Evolutionary conservation across 805 yeast genomes (phyloP).

Genomic region (Vanderwaltozyma tropicalis): DNA sequence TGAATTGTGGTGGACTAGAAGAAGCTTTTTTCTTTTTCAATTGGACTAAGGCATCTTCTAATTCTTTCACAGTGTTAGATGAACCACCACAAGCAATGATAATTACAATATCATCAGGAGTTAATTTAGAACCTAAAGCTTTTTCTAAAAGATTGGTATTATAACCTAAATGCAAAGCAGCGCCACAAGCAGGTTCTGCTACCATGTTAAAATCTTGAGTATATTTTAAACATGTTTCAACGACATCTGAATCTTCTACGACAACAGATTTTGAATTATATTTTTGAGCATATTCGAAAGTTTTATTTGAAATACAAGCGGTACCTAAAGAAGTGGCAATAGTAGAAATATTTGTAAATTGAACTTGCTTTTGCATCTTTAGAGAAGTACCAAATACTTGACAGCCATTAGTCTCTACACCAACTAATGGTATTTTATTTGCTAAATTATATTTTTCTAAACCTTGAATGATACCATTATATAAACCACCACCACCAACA

Average conservation of each 20-base stretch:
- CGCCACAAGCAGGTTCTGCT: constrained; percentile 70
- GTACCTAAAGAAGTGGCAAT: constrained; percentile 60
- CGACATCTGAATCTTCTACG: constrained; percentile 46
- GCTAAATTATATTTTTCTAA: constrained; percentile 28
- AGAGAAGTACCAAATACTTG: constrained; percentile 48
- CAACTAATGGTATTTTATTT: constrained; percentile 33
- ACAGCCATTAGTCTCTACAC: constrained; percentile 54
- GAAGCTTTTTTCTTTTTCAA: background rate
- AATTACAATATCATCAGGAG: constrained; percentile 37
- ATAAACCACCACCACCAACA: constrained; percentile 50
- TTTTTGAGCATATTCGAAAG: constrained; percentile 35
- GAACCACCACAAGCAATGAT: constrained; percentile 53
- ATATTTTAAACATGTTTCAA: constrained; percentile 40
- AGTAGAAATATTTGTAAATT: constrained; percentile 38
- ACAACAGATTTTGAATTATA: constrained; percentile 35
- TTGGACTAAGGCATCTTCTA: constrained; percentile 9
- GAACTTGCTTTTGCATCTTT: constrained; percentile 34
- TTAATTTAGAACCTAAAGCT: constrained; percentile 7
- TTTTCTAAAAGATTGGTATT: constrained; percentile 16
- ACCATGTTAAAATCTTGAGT: constrained; percentile 41
- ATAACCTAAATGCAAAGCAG: constrained; percentile 48
- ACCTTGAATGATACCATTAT: constrained; percentile 42
- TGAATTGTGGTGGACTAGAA: background rate
- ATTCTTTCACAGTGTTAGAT: constrained; percentile 27
- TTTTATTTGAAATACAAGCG: constrained; percentile 40